Base-by-base conservation (phyloP, 345 rosid species). In the Eucalyptus curtisii region DNA sequence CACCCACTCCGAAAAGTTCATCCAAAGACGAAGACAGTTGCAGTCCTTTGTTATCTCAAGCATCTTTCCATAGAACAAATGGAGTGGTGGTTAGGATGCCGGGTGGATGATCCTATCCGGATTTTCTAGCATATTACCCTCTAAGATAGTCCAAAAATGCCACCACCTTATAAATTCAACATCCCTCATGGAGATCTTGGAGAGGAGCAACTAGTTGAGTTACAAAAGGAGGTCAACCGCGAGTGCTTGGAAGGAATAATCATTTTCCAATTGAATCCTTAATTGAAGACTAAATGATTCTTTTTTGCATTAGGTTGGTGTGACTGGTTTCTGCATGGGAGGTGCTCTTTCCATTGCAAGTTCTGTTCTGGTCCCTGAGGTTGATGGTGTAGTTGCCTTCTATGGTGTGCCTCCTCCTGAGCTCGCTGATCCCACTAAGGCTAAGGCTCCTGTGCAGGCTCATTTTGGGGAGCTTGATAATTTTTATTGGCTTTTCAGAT, bases 251-350 rank as follows among this genome's bases (percentile, higher is more conserved):
- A 49, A 13, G 15, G 49, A 49, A 76, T 76, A 40, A 40, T 76
- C 44, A 37, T 76, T 40, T 76, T 76, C 27, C 8, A 22, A 20
- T 37, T 11, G 47, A 40, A 37, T 40, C 14, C 25, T 71, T 71
- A 33, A 33, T 71, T 33, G 81, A 71, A 33, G 44, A 71, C 19
- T 71, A 76, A 42, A 76, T 76, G 4, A 86, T 47, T 87, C 13
- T n/a, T 87, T 19, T 37, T 50, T 76, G 59, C 47, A 81, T 55
- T 92, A 96, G 99, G 99, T 92, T 93, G 99, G 99, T 55, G 99
- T 97, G 31, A 94, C 98, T 87, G 99, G 99, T 87, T 96, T 88
- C 91, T 97, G 99, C 92, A 96, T 98, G 98, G 99, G 97, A 33
- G 98, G 99, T 90, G 99, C 99, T 82, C 91, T 98, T 86, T 89